phyloP scores from a whole-genome alignment of 495 filamentous ascomycete species.

The Chaetomidium leptoderma region DNA sequence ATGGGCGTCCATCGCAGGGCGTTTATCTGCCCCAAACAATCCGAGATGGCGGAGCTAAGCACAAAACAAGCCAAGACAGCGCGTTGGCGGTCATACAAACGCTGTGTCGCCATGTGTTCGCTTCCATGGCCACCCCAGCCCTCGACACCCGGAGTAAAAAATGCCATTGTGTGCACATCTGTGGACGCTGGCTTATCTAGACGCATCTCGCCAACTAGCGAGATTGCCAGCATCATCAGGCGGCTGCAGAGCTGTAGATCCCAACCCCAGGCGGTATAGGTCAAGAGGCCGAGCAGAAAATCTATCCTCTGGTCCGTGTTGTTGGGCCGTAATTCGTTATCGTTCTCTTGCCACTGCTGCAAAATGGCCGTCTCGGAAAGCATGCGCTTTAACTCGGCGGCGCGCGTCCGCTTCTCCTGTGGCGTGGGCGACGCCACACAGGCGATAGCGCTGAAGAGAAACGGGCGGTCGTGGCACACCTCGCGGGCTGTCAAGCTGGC shows the following conservation, averaged over 20 bases:
- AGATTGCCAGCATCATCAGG: slow-evolving; percentile 44
- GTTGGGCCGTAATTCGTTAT: slow-evolving; percentile 31
- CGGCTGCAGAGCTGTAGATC: slow-evolving; percentile 22
- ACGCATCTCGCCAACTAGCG: slow-evolving; percentile 45
- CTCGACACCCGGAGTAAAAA: slow-evolving; percentile 22
- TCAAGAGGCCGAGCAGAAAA: slow-evolving; percentile 49
- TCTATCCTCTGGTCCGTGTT: slow-evolving; percentile 39
- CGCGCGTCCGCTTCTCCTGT: slow-evolving; percentile 20
- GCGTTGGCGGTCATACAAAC: slow-evolving; percentile 45
- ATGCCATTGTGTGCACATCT: slow-evolving; percentile 23
- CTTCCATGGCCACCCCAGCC: neutral
- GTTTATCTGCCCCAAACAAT: slow-evolving; percentile 31
- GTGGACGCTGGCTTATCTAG: slow-evolving; percentile 39
- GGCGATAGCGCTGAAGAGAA: slow-evolving; percentile 50
- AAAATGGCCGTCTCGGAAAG: slow-evolving; percentile 27
- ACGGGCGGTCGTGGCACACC: slow-evolving; percentile 42
- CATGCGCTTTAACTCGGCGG: slow-evolving; percentile 35
- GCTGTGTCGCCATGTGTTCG: neutral
- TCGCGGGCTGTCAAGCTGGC: slow-evolving; percentile 39
- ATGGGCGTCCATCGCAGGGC: slow-evolving; percentile 37
- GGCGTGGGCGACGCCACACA: slow-evolving; percentile 35
- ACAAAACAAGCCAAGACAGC: slow-evolving; percentile 43
- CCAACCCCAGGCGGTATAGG: slow-evolving; percentile 41
- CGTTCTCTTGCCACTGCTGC: neutral
- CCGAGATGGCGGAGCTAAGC: slow-evolving; percentile 24